phyloP scores from a whole-genome alignment of 805 yeast genomes.

The Metschnikowia sp. region DNA sequence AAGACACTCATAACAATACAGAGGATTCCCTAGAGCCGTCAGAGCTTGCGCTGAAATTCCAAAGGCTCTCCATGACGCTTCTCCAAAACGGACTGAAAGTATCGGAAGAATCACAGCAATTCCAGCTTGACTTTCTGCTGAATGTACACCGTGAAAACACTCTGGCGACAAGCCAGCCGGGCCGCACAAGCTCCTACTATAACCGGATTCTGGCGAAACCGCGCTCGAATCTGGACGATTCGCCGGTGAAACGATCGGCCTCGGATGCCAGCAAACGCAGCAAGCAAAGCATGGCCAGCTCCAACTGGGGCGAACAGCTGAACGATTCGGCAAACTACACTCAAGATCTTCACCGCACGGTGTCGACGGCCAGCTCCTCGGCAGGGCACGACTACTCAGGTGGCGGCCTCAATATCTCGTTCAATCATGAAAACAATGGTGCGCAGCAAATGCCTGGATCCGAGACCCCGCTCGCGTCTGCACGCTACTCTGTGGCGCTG shows the following conservation, averaged over 20 bases:
- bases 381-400: background rate
- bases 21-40: conserved; percentile 17
- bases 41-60: conserved; percentile 33
- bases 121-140: conserved; percentile 37
- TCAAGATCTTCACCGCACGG: background rate
- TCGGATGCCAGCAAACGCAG: conserved; percentile 3
- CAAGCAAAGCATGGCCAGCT: background rate
- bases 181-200: conserved; percentile 31
- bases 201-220: conserved; percentile 26
- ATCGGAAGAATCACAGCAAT: conserved; percentile 39
- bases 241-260: background rate
- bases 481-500: conserved; percentile 3
- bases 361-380: conserved; percentile 1
- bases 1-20: background rate
- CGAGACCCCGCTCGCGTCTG: background rate
- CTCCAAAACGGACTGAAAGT: conserved; percentile 27
- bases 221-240: background rate
- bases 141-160: conserved; percentile 31
- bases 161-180: background rate
- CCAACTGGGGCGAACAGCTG: background rate
- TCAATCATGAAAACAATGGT: background rate
- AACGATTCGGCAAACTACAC: conserved; percentile 1
- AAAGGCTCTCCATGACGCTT: conserved; percentile 35
- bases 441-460: background rate
- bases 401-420: conserved; percentile 12